Evolutionary conservation across 129 eudicot genomes (phyloP).

Genomic region (Pulicaria dysenterica): DNA sequence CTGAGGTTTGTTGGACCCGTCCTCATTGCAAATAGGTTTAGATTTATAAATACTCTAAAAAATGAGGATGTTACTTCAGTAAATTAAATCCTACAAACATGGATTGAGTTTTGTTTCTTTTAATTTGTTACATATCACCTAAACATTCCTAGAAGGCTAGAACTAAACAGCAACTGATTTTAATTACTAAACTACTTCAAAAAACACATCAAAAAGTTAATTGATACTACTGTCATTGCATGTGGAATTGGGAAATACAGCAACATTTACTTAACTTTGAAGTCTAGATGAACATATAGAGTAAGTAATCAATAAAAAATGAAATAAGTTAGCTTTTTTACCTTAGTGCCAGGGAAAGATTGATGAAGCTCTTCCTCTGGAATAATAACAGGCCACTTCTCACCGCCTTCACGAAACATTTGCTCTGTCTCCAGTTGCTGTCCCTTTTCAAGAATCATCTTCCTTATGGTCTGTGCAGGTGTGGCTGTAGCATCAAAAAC

Average conservation of each 20-base stretch:
- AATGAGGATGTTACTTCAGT: no score
- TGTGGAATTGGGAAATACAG: not conserved
- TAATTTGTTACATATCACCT: not conserved
- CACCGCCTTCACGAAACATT: conserved; percentile 93
- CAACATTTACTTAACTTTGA: not conserved
- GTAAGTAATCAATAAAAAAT: not conserved
- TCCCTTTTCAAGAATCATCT: conserved; percentile 81
- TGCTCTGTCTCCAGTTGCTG: conserved; percentile 76
- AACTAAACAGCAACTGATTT: no score
- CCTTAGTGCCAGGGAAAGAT: conserved; percentile 75
- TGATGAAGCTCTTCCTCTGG: conserved; percentile 64
- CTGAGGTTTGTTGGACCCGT: no score
- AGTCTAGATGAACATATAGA: not conserved
- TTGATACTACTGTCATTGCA: not conserved
- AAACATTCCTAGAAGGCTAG: no score
- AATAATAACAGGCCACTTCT: conserved; percentile 87
- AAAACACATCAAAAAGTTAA: not conserved
- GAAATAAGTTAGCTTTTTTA: conserved; percentile 19
- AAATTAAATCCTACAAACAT: not conserved
- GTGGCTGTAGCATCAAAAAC: conserved; percentile 78
- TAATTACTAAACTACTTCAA: no score
- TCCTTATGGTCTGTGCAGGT: conserved; percentile 81
- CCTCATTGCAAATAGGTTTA: no score
- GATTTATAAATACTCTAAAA: no score
- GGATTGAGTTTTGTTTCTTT: not conserved